Conservation (phyloP, 1,284 basidiomycete species). For the Irpex sp. region DNA sequence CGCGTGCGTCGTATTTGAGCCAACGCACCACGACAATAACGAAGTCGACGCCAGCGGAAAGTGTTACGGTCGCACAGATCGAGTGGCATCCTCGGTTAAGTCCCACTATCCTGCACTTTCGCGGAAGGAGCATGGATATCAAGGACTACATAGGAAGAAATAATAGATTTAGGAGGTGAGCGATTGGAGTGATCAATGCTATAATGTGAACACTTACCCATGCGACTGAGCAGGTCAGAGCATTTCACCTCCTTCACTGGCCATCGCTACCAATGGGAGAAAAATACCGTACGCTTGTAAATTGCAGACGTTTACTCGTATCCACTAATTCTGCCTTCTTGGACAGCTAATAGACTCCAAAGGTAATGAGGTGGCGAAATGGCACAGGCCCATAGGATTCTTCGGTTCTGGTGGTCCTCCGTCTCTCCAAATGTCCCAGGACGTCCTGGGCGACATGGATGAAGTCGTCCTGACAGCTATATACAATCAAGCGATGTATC, state of each 20-base stretch:
- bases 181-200: too few relatives aligned
- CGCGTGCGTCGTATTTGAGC: neutral
- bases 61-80: neutral
- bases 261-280: neutral
- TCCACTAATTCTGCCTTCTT: neutral
- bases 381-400: neutral
- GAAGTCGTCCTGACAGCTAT: neutral
- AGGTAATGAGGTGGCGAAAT: neutral
- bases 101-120: neutral
- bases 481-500: neutral
- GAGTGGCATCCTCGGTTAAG: neutral
- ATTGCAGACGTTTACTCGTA: neutral
- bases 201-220: neutral
- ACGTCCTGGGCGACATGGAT: neutral
- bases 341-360: neutral
- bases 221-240: neutral
- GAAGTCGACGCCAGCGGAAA: neutral
- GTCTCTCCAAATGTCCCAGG: neutral
- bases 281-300: neutral
- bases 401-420: neutral
- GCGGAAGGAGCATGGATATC: neutral
- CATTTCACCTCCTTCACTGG: neutral
- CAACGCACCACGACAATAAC: neutral
- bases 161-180: neutral
- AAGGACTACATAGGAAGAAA: neutral